A percentile compares a stretch with the other conserved stretches of the same genome.
phyloP scores from a whole-genome alignment of 176 grass and related monocot genomes.

The Triticum monococcum region DNA sequence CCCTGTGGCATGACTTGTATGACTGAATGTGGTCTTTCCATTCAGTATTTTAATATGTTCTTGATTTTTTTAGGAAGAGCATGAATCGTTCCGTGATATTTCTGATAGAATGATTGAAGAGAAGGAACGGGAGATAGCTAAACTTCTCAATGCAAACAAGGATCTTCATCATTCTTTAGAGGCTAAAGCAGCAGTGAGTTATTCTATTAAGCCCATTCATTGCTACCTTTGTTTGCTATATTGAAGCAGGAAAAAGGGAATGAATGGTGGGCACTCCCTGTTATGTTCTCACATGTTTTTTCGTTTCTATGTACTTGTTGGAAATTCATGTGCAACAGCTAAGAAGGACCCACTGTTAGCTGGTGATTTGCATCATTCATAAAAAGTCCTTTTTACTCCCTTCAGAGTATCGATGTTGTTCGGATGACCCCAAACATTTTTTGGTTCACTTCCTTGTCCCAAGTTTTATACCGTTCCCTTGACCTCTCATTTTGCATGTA shows the following conservation, averaged over 20 bases:
- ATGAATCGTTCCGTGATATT: slow-evolving; percentile 82
- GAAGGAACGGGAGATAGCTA: slow-evolving; percentile 75
- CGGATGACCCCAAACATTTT: background rate
- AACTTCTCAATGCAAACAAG: slow-evolving; percentile 79
- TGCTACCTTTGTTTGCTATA: slow-evolving; percentile 23
- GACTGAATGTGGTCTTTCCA: slow-evolving; percentile 21
- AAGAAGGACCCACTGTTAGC: background rate
- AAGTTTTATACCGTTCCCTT: background rate
- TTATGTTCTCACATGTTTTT: background rate
- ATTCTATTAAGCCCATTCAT: background rate
- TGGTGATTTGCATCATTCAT: slow-evolving; percentile 1
- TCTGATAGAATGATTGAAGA: slow-evolving; percentile 97
- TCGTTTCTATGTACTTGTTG: background rate
- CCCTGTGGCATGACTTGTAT: slow-evolving; percentile 6
- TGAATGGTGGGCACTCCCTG: background rate
- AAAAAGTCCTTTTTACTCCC: background rate
- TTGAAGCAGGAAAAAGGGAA: slow-evolving; percentile 4
- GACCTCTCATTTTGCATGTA: slow-evolving; percentile 1
- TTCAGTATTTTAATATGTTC: slow-evolving; percentile 32
- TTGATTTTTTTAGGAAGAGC: slow-evolving; percentile 77
- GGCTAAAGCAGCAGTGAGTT: slow-evolving; percentile 47
- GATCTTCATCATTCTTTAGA: slow-evolving; percentile 74
- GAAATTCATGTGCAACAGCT: slow-evolving; percentile 11
- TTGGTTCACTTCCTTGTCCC: background rate
- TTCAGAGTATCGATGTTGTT: background rate